phyloP scores from a whole-genome alignment of 306 rosid genomes.

The apple (Malus domestica) region ASM211411v1 NC_041803.1:53728501-53729000 shows the following conservation, averaged over 20 bases:
- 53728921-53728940: not conserved
- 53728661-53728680: not conserved
- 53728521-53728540: not conserved
- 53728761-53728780: not conserved
- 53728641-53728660: not conserved
- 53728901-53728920: constrained; percentile 26
- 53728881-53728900: constrained; percentile 21
- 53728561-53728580: not conserved
- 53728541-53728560: not conserved
- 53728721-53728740: not conserved
- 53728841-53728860: constrained; percentile 34
- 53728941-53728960: too few species aligned
- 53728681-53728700: not conserved
- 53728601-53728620: not conserved
- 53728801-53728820: not conserved
- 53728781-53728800: not conserved
- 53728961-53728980: not conserved
- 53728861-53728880: constrained; percentile 35
- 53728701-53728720: not conserved
- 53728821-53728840: constrained; percentile 4
- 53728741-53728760: not conserved
- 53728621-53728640: not conserved
- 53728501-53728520: not conserved
- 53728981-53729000: not conserved
- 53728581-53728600: not conserved